Conservation (phyloP, 148 eudicot genomes). For the Chenopodium suecicum region DNA sequence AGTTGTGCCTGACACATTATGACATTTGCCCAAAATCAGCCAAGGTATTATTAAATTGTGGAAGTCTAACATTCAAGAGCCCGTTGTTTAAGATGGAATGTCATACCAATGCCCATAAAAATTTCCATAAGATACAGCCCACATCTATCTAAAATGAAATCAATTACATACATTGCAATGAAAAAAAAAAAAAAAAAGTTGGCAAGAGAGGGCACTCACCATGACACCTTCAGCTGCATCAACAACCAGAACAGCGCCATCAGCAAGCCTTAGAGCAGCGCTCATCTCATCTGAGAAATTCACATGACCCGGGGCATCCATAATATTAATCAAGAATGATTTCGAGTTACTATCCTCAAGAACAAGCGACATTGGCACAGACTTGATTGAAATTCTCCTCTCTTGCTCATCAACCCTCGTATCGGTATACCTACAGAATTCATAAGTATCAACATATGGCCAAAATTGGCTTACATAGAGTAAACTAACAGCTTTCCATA, state of each 20-base stretch:
- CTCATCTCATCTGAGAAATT: slow-evolving; percentile 99
- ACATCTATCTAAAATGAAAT: background rate
- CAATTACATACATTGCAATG: background rate
- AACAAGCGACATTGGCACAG: slow-evolving; percentile 94
- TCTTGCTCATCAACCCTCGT: slow-evolving; percentile 98
- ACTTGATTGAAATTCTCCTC: slow-evolving; percentile 89
- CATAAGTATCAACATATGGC: background rate
- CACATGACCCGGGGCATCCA: slow-evolving; percentile 98
- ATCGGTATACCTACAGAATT: slow-evolving; percentile 61
- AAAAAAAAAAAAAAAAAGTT: too few species aligned
- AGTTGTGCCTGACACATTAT: background rate
- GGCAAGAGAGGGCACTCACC: slow-evolving; percentile 43
- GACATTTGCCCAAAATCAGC: background rate
- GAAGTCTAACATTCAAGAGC: background rate
- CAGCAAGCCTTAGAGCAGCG: slow-evolving; percentile 96
- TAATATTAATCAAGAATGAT: slow-evolving; percentile 77
- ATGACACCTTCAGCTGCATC: slow-evolving; percentile 99
- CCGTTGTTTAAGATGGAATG: background rate
- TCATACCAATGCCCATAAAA: background rate
- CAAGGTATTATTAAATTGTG: background rate
- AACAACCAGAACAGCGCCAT: slow-evolving; percentile 93
- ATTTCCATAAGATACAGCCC: background rate
- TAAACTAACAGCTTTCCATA: background rate
- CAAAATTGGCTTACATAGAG: background rate
- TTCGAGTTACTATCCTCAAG: slow-evolving; percentile 95